Evolutionary conservation across 169 alveolate species (phyloP), one percentile per base, ranked within the genome.

Genomic region (Babesia ovis): DNA sequence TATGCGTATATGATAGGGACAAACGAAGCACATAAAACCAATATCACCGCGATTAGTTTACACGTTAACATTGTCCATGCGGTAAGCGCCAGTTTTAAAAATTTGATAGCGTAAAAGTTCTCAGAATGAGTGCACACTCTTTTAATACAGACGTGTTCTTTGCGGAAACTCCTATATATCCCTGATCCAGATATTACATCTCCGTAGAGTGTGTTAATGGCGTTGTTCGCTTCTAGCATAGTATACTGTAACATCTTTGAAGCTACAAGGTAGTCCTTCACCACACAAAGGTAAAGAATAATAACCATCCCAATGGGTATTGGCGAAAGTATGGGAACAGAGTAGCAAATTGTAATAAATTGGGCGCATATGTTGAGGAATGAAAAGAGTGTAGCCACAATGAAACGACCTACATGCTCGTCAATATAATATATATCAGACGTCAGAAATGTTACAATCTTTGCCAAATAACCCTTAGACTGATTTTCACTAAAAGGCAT

Each of bases 381-480:
- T 8, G 75, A 3, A 4, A 60, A 48, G 16, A 68, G 41, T 12
- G 74, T 32, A 20, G 75, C 56, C 5, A 73, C 60, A 23, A 68
- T 45, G 51, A 62, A 42, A 39, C 71, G 60, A 1, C 76, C 82
- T 25, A 68, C 29, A 37, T 48, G 50, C 29, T 77, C 86, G 41
- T 77, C 86, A n/a, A 77, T 68, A 41, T 50, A 56, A 48, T 56
- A 58, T 22, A 77, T 68, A 59, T 77, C 86, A 11, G 77, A 77
- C 0, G 80, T 43, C 29, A 76, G 51, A 25, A 51, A 77, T 18
- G 85, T 77, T 22, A 77, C 37, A 22, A 68, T 53, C 22, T 37
- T 34, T 25, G 72, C 57, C 43, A 68, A 31, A n/a, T 41, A 45
- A n/a, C 42, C 53, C 46, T 77, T 66, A 2, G 56, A 22, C 42